A percentile compares a stretch with the other conserved stretches of the same genome.
Evolutionary conservation across 805 yeast species (phyloP).

Genomic region (Candida nemodendra): DNA sequence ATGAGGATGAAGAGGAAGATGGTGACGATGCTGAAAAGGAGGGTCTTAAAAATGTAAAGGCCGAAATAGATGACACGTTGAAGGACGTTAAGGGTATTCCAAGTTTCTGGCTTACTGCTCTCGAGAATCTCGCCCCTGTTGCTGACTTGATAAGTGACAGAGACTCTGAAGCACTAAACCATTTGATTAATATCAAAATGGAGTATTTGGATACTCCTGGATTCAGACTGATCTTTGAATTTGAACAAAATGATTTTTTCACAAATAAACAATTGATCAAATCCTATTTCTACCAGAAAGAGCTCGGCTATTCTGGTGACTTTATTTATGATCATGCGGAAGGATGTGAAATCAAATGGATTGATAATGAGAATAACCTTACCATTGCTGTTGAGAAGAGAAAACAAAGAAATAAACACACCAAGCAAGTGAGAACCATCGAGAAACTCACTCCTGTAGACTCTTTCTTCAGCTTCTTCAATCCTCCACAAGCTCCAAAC

Average conservation of each 20-base stretch:
- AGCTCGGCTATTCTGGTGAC: conserved; percentile 92
- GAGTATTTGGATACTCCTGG: conserved; percentile 85
- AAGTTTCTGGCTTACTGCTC: conserved; percentile 93
- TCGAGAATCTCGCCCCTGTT: conserved; percentile 79
- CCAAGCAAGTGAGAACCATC: conserved; percentile 93
- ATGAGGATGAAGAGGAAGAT: conserved; percentile 41
- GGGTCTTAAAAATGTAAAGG: conserved; percentile 34
- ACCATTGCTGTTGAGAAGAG: conserved; percentile 88
- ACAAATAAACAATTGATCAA: conserved; percentile 70
- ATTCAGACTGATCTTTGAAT: conserved; percentile 81
- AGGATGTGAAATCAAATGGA: conserved; percentile 85
- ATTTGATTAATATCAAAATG: conserved; percentile 68
- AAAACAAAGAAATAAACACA: conserved; percentile 94
- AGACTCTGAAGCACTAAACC: conserved; percentile 78
- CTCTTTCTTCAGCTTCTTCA: conserved; percentile 93
- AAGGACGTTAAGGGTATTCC: conserved; percentile 73
- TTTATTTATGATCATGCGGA: conserved; percentile 96
- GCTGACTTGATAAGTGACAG: conserved; percentile 85
- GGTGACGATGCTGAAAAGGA: conserved; percentile 42
- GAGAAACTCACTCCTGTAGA: conserved; percentile 93
- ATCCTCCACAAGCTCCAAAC: conserved; percentile 79
- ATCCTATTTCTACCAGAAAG: conserved; percentile 91
- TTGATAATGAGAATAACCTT: conserved; percentile 72
- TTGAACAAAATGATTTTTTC: conserved; percentile 74
- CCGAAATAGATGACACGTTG: conserved; percentile 25